phyloP scores from a whole-genome alignment of 177 flowering plant species.

The Vitis hybrid region DNA sequence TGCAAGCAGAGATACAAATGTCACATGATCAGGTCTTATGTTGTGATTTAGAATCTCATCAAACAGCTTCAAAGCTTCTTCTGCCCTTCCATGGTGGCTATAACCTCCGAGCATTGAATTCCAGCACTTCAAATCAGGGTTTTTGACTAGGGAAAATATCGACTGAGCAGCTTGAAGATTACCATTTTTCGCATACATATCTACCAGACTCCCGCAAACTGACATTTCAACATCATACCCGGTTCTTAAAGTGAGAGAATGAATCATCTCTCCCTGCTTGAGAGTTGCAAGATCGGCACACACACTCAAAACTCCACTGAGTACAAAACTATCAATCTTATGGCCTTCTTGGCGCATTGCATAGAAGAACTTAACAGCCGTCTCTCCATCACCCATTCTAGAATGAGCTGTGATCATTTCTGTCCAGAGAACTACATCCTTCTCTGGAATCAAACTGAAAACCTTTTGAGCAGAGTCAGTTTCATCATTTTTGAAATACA shows the following conservation, averaged over 20 bases:
- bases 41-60: conserved; percentile 39
- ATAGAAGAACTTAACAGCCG: conserved; percentile 49
- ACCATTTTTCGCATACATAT: conserved; percentile 87
- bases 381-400: conserved; percentile 50
- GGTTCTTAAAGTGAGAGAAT: conserved; percentile 58
- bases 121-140: conserved; percentile 83
- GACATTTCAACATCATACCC: conserved; percentile 55
- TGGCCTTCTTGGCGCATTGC: conserved; percentile 59
- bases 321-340: conserved; percentile 56
- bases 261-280: conserved; percentile 78
- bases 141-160: conserved; percentile 36
- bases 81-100: conserved; percentile 71
- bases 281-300: conserved; percentile 80
- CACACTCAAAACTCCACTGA: conserved; percentile 70
- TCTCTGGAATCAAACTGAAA: conserved; percentile 37
- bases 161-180: conserved; percentile 47
- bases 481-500: conserved; percentile 68
- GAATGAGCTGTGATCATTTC: conserved; percentile 78
- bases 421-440: conserved; percentile 82
- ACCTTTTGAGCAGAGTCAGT: conserved; percentile 48
- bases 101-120: conserved; percentile 84
- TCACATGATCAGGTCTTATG: conserved; percentile 66
- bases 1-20: conserved; percentile 68
- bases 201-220: conserved; percentile 71
- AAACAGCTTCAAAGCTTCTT: conserved; percentile 52